Base-by-base conservation (phyloP, 2,329 filamentous ascomycete species). In the Fusarium poae region DNA sequence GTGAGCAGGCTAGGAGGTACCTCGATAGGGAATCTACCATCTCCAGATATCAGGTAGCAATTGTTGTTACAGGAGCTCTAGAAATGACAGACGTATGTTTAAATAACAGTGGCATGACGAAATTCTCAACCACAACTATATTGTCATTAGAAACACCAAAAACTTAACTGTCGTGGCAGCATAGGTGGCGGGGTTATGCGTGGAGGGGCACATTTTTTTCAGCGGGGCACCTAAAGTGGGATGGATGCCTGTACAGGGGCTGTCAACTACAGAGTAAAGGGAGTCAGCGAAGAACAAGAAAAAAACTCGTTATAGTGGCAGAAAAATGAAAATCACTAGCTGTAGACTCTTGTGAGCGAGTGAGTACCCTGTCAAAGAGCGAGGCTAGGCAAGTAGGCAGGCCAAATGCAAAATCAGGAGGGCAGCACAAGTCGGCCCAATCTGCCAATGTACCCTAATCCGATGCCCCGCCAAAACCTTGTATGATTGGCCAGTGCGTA, bases 371-470 rank as follows among this genome's bases (percentile, higher is more conserved):
- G 32, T 25, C 51, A 27, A 18, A n/a, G 43, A 37, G 30, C 27
- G 25, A 34, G 23, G 34, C 50, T 30, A 53, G 15, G 13, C 10
- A 16, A 32, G 15, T 34, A 18, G 32, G 12, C 37, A 45, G 25
- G 30, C 42, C 32, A 55, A 55, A 46, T 23, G 23, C 52, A 55
- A 48, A 48, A 46, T 35, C 52, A 32, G 40, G 54, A 46, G 45
- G 64, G 64, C 34, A 51, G 45, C 48, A 60, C 48, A 50, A 34
- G 48, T 50, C 48, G 40, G 39, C 62, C 50, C 64, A 48, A 70
- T 68, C 70, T 75, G 75, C 73, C 73, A 48, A 70, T 68, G 71
- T 75, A 75, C 73, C 73, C 73, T 75, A 75, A 75, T 73, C 66
- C 45, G 39, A 45, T 52, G 48, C 44, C 71, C 72, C 72, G 71